Base-by-base conservation (phyloP, 768 basidiomycete species). In the Mycena kentingensis region DNA sequence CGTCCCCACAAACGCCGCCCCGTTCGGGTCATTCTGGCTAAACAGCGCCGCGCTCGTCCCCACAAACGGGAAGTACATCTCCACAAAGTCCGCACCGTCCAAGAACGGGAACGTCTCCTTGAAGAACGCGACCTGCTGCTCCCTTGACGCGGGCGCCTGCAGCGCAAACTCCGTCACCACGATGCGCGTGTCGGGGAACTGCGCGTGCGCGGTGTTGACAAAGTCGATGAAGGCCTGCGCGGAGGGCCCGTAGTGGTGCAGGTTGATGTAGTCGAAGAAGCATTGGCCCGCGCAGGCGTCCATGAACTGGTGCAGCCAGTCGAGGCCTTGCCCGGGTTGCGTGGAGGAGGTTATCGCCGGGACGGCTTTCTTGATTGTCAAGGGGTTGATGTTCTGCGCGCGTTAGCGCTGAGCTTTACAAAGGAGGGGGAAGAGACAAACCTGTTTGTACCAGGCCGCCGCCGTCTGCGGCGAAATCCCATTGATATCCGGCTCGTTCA, bases 321-420 rank as follows among this genome's bases (percentile, higher is more conserved):
- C 63, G 22, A 73, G 48, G 15, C 72, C 72, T 49, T 72, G 37
- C 2, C 71, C 71, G 28, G 70, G 19, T 5, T 48, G 24, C 11
- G 52, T 47, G n/a, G 70, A 71, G 18, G 72, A 69, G 10, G 70
- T 67, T 7, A 73, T 64, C 0, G 72, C 66, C 5, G 72, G 72
- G 26, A 73, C 67, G 2, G 72, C 72, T 46, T 71, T 73, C 64
- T 69, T 70, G 34, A 73, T 69, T 1, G 65, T 10, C 72, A 73
- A 35, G 3, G 72, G 70, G 49, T 73, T 74, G 22, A 73, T 63
- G 39, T 70, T 60, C 41, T 70, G 12, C n/a, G n/a, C n/a, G n/a
- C n/a, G n/a, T n/a, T n/a, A n/a, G n/a, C n/a, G n/a, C n/a, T n/a
- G n/a, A n/a, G n/a, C n/a, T n/a, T n/a, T n/a, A n/a, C n/a, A n/a